These are phyloP conservation scores for Trichoderma cornu-damae DNA, from an alignment of 2,329 filamentous ascomycete species.

Conservation along the genomic window DNA sequence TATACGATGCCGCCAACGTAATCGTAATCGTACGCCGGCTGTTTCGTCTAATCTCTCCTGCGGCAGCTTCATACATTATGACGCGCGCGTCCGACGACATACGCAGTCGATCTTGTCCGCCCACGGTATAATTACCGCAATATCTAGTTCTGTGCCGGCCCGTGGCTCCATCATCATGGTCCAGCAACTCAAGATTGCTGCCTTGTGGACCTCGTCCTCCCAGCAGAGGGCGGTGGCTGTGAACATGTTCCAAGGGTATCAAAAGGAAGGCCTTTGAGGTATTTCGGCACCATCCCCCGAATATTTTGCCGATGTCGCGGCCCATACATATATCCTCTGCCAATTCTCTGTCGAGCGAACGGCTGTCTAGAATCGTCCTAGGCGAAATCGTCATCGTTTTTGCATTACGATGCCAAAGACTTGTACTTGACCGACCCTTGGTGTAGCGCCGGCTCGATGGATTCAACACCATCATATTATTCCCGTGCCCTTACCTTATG, in stretches of 20 bases:
- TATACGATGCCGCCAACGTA: slow-evolving; percentile 17
- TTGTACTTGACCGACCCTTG: background rate
- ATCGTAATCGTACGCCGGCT: slow-evolving; percentile 13
- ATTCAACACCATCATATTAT: background rate
- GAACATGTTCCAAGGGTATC: slow-evolving; percentile 15
- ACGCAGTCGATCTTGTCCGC: slow-evolving; percentile 13
- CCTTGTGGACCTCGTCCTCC: slow-evolving; percentile 20
- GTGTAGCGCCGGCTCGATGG: background rate
- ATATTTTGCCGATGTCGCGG: slow-evolving; percentile 24
- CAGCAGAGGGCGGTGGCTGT: slow-evolving; percentile 17
- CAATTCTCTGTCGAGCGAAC: slow-evolving; percentile 13
- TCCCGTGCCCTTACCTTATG: too few relatives aligned
- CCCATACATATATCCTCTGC: slow-evolving; percentile 18
- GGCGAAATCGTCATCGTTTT: too few relatives aligned
- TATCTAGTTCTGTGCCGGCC: background rate
- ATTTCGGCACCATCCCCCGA: slow-evolving; percentile 19
- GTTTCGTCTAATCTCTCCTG: background rate
- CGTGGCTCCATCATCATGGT: slow-evolving; percentile 20
- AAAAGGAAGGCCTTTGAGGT: slow-evolving; percentile 20
- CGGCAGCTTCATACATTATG: background rate
- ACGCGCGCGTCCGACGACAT: slow-evolving; percentile 5
- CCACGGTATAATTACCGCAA: background rate
- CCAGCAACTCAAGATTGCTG: slow-evolving; percentile 18
- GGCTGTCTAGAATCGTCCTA: background rate
- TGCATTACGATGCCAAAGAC: background rate